Percentiles rank a stretch among this genome's conserved stretches.
Conservation (phyloP, 768 basidiomycete genomes). For the Phlebiopsis gigantea region DNA sequence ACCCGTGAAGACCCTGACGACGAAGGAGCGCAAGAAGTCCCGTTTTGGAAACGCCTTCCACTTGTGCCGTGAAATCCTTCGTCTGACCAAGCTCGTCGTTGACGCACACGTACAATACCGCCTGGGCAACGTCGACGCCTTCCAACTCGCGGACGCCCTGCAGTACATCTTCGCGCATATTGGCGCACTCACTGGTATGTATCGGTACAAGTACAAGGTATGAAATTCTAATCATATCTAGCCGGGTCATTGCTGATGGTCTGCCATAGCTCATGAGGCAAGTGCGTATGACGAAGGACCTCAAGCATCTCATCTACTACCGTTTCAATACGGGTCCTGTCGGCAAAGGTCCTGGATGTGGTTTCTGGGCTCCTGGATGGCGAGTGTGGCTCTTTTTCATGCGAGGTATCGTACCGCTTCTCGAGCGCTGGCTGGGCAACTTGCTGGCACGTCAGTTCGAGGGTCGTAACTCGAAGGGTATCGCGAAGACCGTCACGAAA, state of each 20-base stretch:
- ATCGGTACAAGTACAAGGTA: slow-evolving; percentile 99
- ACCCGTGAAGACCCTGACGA: slow-evolving; percentile 94
- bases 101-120: slow-evolving; percentile 99
- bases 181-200: slow-evolving; percentile 98
- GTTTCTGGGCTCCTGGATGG: slow-evolving; percentile 99
- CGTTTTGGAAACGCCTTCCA: slow-evolving; percentile 99
- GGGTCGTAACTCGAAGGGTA: slow-evolving; percentile 92
- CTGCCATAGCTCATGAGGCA: slow-evolving; percentile 84
- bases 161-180: slow-evolving; percentile 98
- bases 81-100: slow-evolving; percentile 96
- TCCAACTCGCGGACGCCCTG: slow-evolving; percentile 96
- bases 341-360: slow-evolving; percentile 97
- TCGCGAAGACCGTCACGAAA: slow-evolving; percentile 98
- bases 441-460: slow-evolving; percentile 97
- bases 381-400: slow-evolving; percentile 99
- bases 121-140: slow-evolving; percentile 96
- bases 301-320: slow-evolving; percentile 98
- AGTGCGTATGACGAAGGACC: slow-evolving; percentile 98
- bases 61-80: slow-evolving; percentile 94
- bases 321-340: slow-evolving; percentile 99
- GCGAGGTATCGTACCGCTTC: slow-evolving; percentile 95
- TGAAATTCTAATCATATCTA: too few species aligned
- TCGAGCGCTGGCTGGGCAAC: slow-evolving; percentile 98
- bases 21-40: slow-evolving; percentile 99
- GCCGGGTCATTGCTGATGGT: slow-evolving; percentile 11